phyloP scores from a whole-genome alignment of 306 rosid species.

The Biancaea sappan region DNA sequence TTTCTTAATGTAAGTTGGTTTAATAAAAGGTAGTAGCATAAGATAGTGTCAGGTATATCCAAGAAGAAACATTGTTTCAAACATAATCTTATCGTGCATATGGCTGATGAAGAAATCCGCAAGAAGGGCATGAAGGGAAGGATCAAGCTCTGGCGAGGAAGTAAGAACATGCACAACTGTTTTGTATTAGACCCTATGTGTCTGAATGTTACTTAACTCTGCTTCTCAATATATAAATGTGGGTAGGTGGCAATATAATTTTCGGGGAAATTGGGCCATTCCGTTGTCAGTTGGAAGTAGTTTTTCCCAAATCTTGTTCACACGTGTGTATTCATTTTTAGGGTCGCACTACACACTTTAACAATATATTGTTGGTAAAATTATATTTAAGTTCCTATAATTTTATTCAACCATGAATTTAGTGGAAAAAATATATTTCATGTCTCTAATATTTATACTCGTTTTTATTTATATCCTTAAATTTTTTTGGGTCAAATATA shows the following conservation, averaged over 20 bases:
- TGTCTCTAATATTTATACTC: too few relatives aligned
- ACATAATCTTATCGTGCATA: background rate
- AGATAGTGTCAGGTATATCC: background rate
- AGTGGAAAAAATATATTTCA: too few relatives aligned
- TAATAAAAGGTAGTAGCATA: slow-evolving; percentile 33
- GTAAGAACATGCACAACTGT: background rate
- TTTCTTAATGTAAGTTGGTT: slow-evolving; percentile 39
- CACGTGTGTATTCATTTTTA: too few relatives aligned
- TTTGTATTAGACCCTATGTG: background rate
- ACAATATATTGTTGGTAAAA: too few relatives aligned
- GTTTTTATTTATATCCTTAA: too few relatives aligned
- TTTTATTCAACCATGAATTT: too few relatives aligned
- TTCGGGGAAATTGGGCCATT: background rate
- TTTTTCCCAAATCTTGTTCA: background rate
- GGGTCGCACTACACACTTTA: too few relatives aligned
- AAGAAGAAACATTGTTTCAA: background rate
- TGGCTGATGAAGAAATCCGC: background rate
- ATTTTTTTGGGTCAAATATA: too few relatives aligned
- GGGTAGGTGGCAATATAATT: background rate
- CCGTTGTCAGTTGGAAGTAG: background rate
- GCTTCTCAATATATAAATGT: background rate
- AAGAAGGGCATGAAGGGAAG: background rate
- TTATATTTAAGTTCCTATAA: too few relatives aligned
- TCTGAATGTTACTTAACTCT: background rate
- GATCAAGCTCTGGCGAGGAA: background rate